Evolutionary conservation across 257 asterid species (phyloP), one percentile per base, ranked within the genome.

Genomic region (Plantago major): DNA sequence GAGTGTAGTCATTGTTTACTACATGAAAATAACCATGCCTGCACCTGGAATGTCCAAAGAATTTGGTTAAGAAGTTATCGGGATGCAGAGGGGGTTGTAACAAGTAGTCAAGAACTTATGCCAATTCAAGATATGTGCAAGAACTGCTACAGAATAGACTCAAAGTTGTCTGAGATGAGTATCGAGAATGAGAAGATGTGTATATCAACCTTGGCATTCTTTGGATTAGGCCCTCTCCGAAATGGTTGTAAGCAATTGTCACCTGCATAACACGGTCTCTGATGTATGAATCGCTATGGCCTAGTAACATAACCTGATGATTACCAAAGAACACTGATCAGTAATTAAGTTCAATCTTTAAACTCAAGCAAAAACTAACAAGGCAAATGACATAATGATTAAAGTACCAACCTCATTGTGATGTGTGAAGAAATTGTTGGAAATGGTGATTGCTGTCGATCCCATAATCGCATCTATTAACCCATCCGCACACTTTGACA

Each of bases 21-120:
- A 88, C 91, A 68, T 90, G 98, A 71, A 91, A 88, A 67, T 91
- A 82, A 12, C 98, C 95, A 75, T 88, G 94, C 59, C 98, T 81
- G 49, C 98, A 91, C 87, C 98, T 88, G 86, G 73, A 63, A 10
- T 51, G 33, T 19, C n/a, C 9, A 42, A 54, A 42, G 13, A 42
- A 6, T 22, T 9, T 9, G 10, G 26, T 11, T 9, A 9, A 3
- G 44, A 22, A 9, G 43, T 18, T 33, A n/a, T 10, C 11, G 3
- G n/a, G 49, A 14, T 11, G 62, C 8, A 38, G 4, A n/a, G 3
- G 48, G 17, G 42, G 26, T 10, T 11, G 19, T 16, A 9, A 15
- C 46, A 8, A 15, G 1, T 7, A 33, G 38, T 12, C 4, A 17
- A 58, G 33, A 40, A 40, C 33, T n/a, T 10, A 10, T 26, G 5